Evolutionary conservation across 805 yeast genomes (phyloP), one percentile per base, ranked within the genome.

Genomic region (Ascoidea asiatica): DNA sequence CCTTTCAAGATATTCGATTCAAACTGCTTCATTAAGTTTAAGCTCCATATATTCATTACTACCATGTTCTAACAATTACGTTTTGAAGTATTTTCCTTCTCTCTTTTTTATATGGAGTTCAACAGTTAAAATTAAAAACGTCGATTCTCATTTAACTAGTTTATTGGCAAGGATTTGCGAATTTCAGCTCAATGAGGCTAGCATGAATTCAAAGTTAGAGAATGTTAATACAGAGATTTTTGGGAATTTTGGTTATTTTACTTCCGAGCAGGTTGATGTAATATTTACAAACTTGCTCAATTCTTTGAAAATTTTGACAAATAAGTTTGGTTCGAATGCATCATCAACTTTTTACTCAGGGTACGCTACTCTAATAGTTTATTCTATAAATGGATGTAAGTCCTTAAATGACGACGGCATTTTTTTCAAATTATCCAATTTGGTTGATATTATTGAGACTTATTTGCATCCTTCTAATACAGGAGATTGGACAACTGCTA

Each of bases 401-500:
- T 64, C 69, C 1, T 52, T 45, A 22, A 41, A 38, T 63, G 70
- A 60, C 1, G 66, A 57, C 18, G 77, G 78, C 5, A 67, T 79
- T 19, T 57, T 81, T 51, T 73, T 67, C 17, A 65, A 70, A 42
- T 54, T 89, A 4, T 64, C 66, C 19, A 69, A 76, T 0, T 63
- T 84, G 21, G 52, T 82, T n/a, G 77, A 77, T 44, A 77, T 95
- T 0, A 65, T 88, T 5, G 81, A 75, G 49, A 84, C 95, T 18
- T 85, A 81, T 60, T 79, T 79, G 3, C 97, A 92, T 59, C 98
- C 98, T 5, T 88, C 97, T 0, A 89, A 89, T 58, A 60, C 69
- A n/a, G 97, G 96, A 0, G 70, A 72, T n/a, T 89, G 97, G 97
- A 73, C 95, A 0, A 61, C 71, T 21, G 65, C 79, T 4, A 73